Conservation (phyloP, 2,329 filamentous ascomycete species). For the Aspergillus cejpii region DNA sequence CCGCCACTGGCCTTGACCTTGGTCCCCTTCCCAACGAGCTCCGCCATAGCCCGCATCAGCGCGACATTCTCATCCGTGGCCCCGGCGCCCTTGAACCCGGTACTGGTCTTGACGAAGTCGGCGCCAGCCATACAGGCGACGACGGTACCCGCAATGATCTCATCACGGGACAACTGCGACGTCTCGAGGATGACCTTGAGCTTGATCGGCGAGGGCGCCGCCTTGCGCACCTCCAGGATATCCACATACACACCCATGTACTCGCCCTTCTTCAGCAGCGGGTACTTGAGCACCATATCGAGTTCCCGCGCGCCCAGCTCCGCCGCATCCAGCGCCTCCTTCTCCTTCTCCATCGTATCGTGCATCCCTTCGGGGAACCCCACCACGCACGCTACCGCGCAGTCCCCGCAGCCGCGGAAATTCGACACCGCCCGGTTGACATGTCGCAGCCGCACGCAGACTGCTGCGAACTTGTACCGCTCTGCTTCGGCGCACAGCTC, state of each 20-base stretch:
- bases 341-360: slow-evolving; percentile 46
- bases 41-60: slow-evolving; percentile 48
- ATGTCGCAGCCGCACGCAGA: slow-evolving; percentile 51
- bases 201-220: slow-evolving; percentile 38
- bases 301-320: slow-evolving; percentile 49
- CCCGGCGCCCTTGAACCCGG: slow-evolving; percentile 52
- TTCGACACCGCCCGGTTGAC: slow-evolving; percentile 47
- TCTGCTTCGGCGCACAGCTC: slow-evolving; percentile 51
- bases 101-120: slow-evolving; percentile 56
- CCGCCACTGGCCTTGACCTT: slow-evolving; percentile 56
- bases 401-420: slow-evolving; percentile 39
- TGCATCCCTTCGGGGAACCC: slow-evolving; percentile 56
- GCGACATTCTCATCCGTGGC: slow-evolving; percentile 49
- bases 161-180: slow-evolving; percentile 42
- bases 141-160: slow-evolving; percentile 50
- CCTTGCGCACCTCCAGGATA: slow-evolving; percentile 46
- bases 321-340: slow-evolving; percentile 47
- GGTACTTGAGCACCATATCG: slow-evolving; percentile 54
- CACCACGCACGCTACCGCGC: slow-evolving; percentile 53
- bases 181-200: slow-evolving; percentile 57
- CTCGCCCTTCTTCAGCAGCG: slow-evolving; percentile 39
- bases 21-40: slow-evolving; percentile 39
- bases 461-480: slow-evolving; percentile 40
- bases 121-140: slow-evolving; percentile 49
- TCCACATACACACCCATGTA: slow-evolving; percentile 50